phyloP scores from a whole-genome alignment of 2,329 filamentous ascomycete species.

The Ceratocystis destructans region DNA sequence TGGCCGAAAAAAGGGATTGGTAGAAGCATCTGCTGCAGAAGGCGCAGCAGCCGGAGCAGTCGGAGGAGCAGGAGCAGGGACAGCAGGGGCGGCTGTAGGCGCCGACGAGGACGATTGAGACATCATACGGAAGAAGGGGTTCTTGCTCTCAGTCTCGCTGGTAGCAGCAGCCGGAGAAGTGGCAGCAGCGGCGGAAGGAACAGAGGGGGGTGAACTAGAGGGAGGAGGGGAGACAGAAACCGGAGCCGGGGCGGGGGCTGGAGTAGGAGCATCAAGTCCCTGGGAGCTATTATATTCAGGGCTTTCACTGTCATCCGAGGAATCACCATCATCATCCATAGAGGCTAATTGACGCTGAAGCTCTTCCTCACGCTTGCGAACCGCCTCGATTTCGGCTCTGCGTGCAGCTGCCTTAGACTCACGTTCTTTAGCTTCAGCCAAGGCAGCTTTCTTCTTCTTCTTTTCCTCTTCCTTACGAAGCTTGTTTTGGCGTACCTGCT shows the following conservation, averaged over 20 bases:
- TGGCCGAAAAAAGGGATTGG: constrained; percentile 71
- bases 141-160: constrained; percentile 67
- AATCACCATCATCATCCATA: constrained; percentile 55
- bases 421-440: constrained; percentile 76
- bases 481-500: constrained; percentile 87
- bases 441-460: constrained; percentile 74
- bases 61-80: constrained; percentile 22
- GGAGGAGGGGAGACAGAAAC: constrained; percentile 31
- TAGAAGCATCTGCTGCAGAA: constrained; percentile 47
- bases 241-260: constrained; percentile 34
- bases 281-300: constrained; percentile 54
- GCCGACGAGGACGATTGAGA: constrained; percentile 44
- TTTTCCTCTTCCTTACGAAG: constrained; percentile 95
- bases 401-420: constrained; percentile 72
- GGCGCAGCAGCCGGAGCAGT: constrained; percentile 41
- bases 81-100: constrained; percentile 24
- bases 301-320: constrained; percentile 67
- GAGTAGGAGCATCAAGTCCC: constrained; percentile 33
- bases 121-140: constrained; percentile 89
- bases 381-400: constrained; percentile 81
- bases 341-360: constrained; percentile 74
- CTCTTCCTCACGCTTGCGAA: constrained; percentile 78
- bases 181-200: constrained; percentile 31
- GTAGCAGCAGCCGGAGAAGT: constrained; percentile 40
- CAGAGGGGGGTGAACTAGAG: constrained; percentile 35